Conservation (phyloP, 2,329 filamentous ascomycete species). For the Colletotrichum lini region DNA sequence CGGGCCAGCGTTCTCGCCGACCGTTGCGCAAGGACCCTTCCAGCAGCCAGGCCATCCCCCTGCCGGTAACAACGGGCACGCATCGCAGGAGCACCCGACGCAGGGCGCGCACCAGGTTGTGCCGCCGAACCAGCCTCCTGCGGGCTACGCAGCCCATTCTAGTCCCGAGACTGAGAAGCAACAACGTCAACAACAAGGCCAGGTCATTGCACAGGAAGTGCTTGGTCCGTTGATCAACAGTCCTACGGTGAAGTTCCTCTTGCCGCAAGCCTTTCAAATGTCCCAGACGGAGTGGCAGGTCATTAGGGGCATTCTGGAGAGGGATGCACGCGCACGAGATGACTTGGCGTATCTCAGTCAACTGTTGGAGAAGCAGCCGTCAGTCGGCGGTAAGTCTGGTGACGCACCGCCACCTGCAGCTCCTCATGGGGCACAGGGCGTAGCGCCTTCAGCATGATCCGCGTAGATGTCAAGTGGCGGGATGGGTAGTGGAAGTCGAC, state of each 20-base stretch:
- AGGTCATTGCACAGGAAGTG: constrained; percentile 72
- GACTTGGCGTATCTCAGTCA: constrained; percentile 71
- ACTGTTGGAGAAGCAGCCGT: constrained; percentile 65
- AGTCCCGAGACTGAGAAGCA: constrained; percentile 53
- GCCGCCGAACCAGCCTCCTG: constrained; percentile 45
- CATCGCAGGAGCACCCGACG: constrained; percentile 41
- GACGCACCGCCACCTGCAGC: constrained; percentile 25
- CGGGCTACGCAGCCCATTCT: constrained; percentile 39
- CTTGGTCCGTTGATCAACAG: constrained; percentile 74
- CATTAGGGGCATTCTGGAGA: constrained; percentile 77
- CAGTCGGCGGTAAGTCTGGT: constrained; percentile 10
- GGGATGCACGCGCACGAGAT: constrained; percentile 74
- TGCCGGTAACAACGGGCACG: constrained; percentile 27
- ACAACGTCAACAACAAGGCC: constrained; percentile 65
- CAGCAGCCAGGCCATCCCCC: constrained; percentile 26
- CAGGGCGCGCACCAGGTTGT: constrained; percentile 43
- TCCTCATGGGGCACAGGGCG: constrained; percentile 33
- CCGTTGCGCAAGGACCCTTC: constrained; percentile 51
- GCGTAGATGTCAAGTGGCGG: neutral
- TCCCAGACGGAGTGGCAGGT: constrained; percentile 81
- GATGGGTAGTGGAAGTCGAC: neutral
- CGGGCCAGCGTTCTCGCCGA: constrained; percentile 67
- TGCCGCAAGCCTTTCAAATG: constrained; percentile 78
- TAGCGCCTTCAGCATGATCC: constrained; percentile 36
- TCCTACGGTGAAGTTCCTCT: constrained; percentile 77